These are phyloP conservation scores for Fusarium gaditjirri DNA, from an alignment of 2,329 filamentous ascomycete genomes.

Conservation along the genomic window DNA sequence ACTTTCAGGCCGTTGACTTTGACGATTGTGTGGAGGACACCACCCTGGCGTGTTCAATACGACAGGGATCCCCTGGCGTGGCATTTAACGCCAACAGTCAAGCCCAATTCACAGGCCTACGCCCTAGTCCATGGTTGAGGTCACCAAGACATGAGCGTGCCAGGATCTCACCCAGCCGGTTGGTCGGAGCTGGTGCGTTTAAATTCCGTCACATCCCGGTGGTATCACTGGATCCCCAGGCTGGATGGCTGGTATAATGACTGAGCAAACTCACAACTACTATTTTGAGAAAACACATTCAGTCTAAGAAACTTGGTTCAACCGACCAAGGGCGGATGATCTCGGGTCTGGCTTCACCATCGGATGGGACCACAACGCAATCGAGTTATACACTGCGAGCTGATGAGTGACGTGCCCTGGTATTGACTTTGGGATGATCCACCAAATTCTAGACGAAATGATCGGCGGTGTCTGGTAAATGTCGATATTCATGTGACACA, in stretches of 20 bases:
- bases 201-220: constrained; percentile 24
- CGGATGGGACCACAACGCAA: neutral
- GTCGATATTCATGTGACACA: constrained; percentile 37
- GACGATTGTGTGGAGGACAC: constrained; percentile 3
- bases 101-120: constrained; percentile 1
- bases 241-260: neutral
- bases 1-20: neutral
- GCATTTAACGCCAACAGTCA: constrained; percentile 19
- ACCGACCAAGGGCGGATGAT: neutral
- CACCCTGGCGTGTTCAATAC: constrained; percentile 11
- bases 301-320: neutral
- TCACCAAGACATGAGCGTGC: constrained; percentile 23
- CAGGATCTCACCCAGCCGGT: constrained; percentile 34
- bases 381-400: neutral
- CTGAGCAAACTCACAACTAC: neutral
- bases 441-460: constrained; percentile 34
- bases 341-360: neutral
- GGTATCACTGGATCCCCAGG: neutral
- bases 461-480: constrained; percentile 30
- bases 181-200: constrained; percentile 26
- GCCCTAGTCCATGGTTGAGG: constrained; percentile 13
- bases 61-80: constrained; percentile 30
- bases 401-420: neutral
- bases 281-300: neutral
- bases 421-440: constrained; percentile 2